A percentile compares a stretch with the other conserved stretches of the same genome.
These are phyloP conservation scores for Trichomonascaceae sp. DNA, from an alignment of 1,139 yeast genomes.

Conservation along the genomic window DNA sequence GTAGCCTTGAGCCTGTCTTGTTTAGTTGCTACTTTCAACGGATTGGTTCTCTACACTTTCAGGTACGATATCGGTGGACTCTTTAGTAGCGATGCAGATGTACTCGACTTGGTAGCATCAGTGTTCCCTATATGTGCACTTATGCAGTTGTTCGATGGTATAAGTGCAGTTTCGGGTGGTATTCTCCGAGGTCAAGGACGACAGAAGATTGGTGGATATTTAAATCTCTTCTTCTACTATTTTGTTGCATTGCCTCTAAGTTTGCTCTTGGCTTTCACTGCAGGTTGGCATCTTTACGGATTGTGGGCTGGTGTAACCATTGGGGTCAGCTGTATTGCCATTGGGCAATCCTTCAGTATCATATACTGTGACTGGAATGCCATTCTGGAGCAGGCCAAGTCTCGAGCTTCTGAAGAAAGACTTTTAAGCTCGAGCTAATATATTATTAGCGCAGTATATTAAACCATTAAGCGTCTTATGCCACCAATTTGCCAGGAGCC, in stretches of 20 bases:
- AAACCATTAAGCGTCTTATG: constrained; percentile 62
- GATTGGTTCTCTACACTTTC: constrained; percentile 46
- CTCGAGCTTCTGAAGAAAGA: constrained; percentile 17
- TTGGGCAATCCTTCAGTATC: constrained; percentile 50
- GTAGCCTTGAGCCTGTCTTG: constrained; percentile 60
- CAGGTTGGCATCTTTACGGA: constrained; percentile 54
- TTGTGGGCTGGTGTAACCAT: constrained; percentile 85
- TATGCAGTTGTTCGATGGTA: constrained; percentile 71
- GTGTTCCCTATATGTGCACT: constrained; percentile 69
- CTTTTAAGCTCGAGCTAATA: background rate
- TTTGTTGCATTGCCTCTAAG: constrained; percentile 66
- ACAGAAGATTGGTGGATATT: constrained; percentile 75
- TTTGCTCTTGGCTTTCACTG: constrained; percentile 51
- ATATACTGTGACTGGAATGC: constrained; percentile 50
- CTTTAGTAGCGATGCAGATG: constrained; percentile 67
- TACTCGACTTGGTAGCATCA: constrained; percentile 43
- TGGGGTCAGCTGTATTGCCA: constrained; percentile 67
- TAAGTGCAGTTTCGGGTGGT: constrained; percentile 81
- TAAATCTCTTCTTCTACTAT: constrained; percentile 73
- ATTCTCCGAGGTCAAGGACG: constrained; percentile 81
- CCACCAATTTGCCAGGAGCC: constrained; percentile 71
- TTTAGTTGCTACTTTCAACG: constrained; percentile 52
- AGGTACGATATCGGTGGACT: constrained; percentile 54
- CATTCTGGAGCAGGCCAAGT: constrained; percentile 42
- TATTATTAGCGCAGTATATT: constrained; percentile 12